Conservation (phyloP, 768 basidiomycete species). For the Terana coerulea region DNA sequence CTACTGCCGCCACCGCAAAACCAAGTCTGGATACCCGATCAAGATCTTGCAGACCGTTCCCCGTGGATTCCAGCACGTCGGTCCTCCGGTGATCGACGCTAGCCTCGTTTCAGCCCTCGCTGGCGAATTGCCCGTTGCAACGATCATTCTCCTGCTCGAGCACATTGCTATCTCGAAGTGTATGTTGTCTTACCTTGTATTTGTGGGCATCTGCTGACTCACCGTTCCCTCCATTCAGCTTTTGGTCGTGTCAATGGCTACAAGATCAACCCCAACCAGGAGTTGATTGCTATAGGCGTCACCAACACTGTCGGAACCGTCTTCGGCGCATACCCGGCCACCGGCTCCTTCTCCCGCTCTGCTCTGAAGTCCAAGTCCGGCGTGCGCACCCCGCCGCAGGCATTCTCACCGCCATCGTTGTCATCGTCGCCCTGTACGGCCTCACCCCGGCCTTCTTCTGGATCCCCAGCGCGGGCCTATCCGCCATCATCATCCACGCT, state of each 20-base stretch:
- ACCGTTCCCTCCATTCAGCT: conserved; percentile 42
- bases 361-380: conserved; percentile 96
- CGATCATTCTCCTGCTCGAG: conserved; percentile 87
- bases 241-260: conserved; percentile 95
- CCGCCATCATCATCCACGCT: conserved; percentile 93
- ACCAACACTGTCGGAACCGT: conserved; percentile 88
- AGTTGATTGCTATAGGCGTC: conserved; percentile 96
- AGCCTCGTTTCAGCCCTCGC: conserved; percentile 64
- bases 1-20: conserved; percentile 63
- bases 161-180: conserved; percentile 98
- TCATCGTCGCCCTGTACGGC: conserved; percentile 92
- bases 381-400: conserved; percentile 92
- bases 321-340: conserved; percentile 93
- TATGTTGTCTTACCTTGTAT: conserved; percentile 31
- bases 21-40: conserved; percentile 69
- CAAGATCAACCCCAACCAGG: conserved; percentile 91
- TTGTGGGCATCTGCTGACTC: neutral
- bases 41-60: conserved; percentile 83
- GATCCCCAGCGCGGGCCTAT: conserved; percentile 79
- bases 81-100: conserved; percentile 40
- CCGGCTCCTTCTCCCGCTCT: conserved; percentile 98
- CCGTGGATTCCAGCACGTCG: conserved; percentile 68
- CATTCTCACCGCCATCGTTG: conserved; percentile 78
- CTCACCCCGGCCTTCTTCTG: conserved; percentile 91
- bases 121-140: conserved; percentile 75